Evolutionary conservation across 169 alveolate species (phyloP), one percentile per base, ranked within the genome.

Genomic region (Miamiensis avidus): DNA sequence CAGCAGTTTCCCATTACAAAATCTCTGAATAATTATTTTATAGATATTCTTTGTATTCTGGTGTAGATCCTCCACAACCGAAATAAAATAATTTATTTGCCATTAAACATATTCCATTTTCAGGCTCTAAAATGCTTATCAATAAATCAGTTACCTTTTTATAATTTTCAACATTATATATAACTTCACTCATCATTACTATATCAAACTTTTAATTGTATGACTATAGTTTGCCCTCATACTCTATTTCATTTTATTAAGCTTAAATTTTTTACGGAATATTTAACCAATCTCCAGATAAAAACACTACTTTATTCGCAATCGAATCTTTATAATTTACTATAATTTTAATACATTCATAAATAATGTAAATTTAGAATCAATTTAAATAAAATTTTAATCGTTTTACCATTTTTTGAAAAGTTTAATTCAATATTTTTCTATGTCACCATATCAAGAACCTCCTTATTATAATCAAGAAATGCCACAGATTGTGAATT

Each of bases 391-490:
- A 11, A 49, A 11, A 49, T 11, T 49, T 49, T 20, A 11, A 11
- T 49, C 20, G 4, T 49, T 11, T 49, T 49, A 49, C 69, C 76
- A 32, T 85, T 78, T 27, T 72, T 31, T 26, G 65, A 84, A 65
- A 34, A 69, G 75, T 93, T 93, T 78, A 88, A 65, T 65, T 89
- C 82, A 29, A 91, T 65, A 69, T 87, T 88, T 27, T 69, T 74
- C 76, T 85, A 32, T 29, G 93, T 88, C 27, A 91, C 94, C 30
- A 76, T 79, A 1, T 88, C 92, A 0, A 89, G 65, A 1, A 92
- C 94, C 76, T 91, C 95, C 74, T 89, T 74, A 87, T 93, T 93
- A 84, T 83, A 93, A 78, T 93, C 96, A 77, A 89, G 87, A 83
- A 93, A 89, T 29, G 83, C 78, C 26, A 89, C 88, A 29, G 65